These are phyloP conservation scores for Crithidia expoeki DNA, from an alignment of 208 protist species.

Conservation along the genomic window DNA sequence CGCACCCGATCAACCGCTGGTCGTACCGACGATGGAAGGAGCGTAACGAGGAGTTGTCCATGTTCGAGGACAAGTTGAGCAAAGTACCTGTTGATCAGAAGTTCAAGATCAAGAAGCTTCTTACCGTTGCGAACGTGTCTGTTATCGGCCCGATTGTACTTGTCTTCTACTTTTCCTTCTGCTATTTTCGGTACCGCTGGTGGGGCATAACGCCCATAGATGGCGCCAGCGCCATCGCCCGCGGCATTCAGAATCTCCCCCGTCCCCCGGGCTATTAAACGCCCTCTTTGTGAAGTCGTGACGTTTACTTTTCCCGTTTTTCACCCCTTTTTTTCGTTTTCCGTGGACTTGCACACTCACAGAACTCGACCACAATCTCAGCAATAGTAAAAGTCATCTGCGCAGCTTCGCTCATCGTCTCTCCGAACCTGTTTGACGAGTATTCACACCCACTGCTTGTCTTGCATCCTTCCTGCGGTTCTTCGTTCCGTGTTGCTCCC, in stretches of 20 bases:
- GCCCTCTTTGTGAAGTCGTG: neutral
- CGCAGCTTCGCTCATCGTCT: too few species aligned
- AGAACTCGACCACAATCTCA: too few species aligned
- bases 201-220: constrained; percentile 85
- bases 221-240: constrained; percentile 60
- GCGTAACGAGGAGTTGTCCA: constrained; percentile 71
- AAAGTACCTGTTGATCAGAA: constrained; percentile 84
- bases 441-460: too few species aligned
- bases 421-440: too few species aligned
- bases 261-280: constrained; percentile 74
- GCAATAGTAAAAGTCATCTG: too few species aligned
- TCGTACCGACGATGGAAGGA: constrained; percentile 80
- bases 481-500: neutral
- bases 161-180: constrained; percentile 71
- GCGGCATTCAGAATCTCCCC: constrained; percentile 79
- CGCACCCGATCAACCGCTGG: constrained; percentile 83
- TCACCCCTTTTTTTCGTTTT: too few species aligned
- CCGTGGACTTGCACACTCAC: too few species aligned
- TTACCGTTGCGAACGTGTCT: constrained; percentile 81
- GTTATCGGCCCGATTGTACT: constrained; percentile 71
- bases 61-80: constrained; percentile 82
- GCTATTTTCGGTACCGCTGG: constrained; percentile 58
- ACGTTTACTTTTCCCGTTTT: too few species aligned
- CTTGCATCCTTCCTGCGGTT: neutral
- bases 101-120: constrained; percentile 86